Evolutionary conservation across 2,329 filamentous ascomycete genomes (phyloP), one percentile per base, ranked within the genome.

Genomic region (Coleophoma cylindrospora): DNA sequence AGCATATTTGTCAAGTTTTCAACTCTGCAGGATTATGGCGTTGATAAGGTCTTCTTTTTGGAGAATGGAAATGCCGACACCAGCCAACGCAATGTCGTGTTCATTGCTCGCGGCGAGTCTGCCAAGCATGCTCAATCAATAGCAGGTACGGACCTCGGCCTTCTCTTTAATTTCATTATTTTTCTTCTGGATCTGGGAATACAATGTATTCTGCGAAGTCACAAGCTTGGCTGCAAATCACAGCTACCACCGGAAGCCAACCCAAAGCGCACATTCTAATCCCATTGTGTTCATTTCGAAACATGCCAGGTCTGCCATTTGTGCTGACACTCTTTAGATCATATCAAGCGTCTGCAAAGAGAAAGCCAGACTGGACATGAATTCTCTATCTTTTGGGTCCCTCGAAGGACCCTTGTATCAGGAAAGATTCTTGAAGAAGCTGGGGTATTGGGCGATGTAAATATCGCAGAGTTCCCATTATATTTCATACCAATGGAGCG

Each of bases 31-130:
- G 94, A 99, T 64, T 96, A 97, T 73, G 95, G 95, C 32, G 91
- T 99, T 59, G 91, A 97, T 70, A 95, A 95, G 69, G 89, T 96
- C 59, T 99, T 97, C 75, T 87, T 96, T 64, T 77, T 99, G 43
- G 94, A 99, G 70, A 97, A 96, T 70, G 83, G 87, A 64, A 97
- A 99, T 70, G 86, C 91, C 68, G 92, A 97, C 70, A 88, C 90
- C 15, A 95, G 87, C 64, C 94, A 97, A 72, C 85, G 89, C 64
- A 99, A 96, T 76, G 83, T 99, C 55, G 81, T 99, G 58, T 99
- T 97, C 72, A 81, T 99, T 59, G 88, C 91, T 15, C 81, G 91
- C 63, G 92, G 91, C 55, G 94, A 97, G 71, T 92, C 89, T 67
- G 86, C 88, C 50, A 87, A 81, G 57, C 87, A 94, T 64, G 86